Evolutionary conservation across 495 filamentous ascomycete genomes (phyloP).

Genomic region (Aspergillus haitiensis): DNA sequence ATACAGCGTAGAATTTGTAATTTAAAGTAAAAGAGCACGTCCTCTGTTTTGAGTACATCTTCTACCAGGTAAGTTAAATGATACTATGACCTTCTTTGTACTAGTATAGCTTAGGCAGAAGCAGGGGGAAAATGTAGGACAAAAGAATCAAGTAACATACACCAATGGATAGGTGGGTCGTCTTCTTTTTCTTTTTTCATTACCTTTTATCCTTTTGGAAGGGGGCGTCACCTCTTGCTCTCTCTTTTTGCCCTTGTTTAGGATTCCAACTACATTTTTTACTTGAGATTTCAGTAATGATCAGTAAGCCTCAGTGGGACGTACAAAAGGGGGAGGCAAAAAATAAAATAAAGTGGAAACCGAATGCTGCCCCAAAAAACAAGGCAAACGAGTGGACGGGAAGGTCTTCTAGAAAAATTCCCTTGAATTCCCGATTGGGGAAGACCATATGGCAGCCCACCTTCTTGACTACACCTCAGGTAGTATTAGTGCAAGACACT

Average conservation of each 20-base stretch:
- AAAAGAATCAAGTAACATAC: slow-evolving; percentile 4
- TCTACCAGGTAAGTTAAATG: no score
- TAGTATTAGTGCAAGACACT: slow-evolving; percentile 20
- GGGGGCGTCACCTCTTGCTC: not conserved
- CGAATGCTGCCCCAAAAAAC: slow-evolving; percentile 6
- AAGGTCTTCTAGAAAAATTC: slow-evolving; percentile 50
- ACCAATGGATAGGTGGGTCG: slow-evolving; percentile 1
- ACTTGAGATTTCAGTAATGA: slow-evolving; percentile 16
- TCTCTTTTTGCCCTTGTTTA: slow-evolving; percentile 7
- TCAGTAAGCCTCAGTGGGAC: slow-evolving; percentile 20
- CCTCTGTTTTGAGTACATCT: no score
- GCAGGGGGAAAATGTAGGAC: slow-evolving; percentile 2
- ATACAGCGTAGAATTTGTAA: not conserved
- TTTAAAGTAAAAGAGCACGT: no score
- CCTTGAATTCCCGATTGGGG: slow-evolving; percentile 41
- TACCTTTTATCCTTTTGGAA: not conserved
- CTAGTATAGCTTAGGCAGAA: slow-evolving; percentile 11
- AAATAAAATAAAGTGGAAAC: not conserved
- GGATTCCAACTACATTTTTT: slow-evolving; percentile 2
- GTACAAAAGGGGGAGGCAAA: slow-evolving; percentile 25
- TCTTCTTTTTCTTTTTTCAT: not conserved
- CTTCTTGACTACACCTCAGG: not conserved
- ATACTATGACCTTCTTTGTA: not conserved
- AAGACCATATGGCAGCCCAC: slow-evolving; percentile 24
- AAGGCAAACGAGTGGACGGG: slow-evolving; percentile 29